Conservation (phyloP, 1,284 basidiomycete genomes). For the Farysia itapuensis region DNA sequence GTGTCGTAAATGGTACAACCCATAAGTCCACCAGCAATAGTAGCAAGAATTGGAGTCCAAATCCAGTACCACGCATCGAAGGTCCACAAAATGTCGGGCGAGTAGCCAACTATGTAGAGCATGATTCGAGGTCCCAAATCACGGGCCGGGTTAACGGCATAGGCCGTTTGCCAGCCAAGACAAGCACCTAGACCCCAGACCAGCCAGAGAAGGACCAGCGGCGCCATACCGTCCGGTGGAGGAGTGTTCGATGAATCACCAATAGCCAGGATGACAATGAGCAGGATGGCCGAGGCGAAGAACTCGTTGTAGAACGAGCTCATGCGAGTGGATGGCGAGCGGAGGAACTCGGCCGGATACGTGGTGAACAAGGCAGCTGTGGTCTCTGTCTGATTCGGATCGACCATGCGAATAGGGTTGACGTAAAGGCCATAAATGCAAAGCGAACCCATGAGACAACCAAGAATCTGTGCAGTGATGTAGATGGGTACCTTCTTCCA, state of each 20-base stretch:
- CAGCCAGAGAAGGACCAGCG: conserved; percentile 66
- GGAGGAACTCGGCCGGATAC: conserved; percentile 62
- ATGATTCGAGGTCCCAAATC: conserved; percentile 69
- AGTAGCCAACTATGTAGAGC: conserved; percentile 69
- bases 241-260: conserved; percentile 62
- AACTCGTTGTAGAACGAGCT: conserved; percentile 44
- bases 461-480: conserved; percentile 72
- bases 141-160: conserved; percentile 69
- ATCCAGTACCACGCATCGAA: conserved; percentile 73
- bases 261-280: conserved; percentile 45
- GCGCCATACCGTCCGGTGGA: conserved; percentile 65
- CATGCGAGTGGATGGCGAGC: conserved; percentile 28
- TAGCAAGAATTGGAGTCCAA: conserved; percentile 67
- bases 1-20: conserved; percentile 60
- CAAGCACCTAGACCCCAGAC: conserved; percentile 66
- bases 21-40: conserved; percentile 56
- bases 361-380: conserved; percentile 74
- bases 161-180: conserved; percentile 68
- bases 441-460: conserved; percentile 70
- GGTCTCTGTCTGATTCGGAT: conserved; percentile 41
- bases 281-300: conserved; percentile 42
- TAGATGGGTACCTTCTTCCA: conserved; percentile 78
- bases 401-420: conserved; percentile 67
- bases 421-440: conserved; percentile 76
- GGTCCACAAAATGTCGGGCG: conserved; percentile 61